Evolutionary conservation across 2,329 filamentous ascomycete species (phyloP).

Genomic region (Verticillium albo-atrum): DNA sequence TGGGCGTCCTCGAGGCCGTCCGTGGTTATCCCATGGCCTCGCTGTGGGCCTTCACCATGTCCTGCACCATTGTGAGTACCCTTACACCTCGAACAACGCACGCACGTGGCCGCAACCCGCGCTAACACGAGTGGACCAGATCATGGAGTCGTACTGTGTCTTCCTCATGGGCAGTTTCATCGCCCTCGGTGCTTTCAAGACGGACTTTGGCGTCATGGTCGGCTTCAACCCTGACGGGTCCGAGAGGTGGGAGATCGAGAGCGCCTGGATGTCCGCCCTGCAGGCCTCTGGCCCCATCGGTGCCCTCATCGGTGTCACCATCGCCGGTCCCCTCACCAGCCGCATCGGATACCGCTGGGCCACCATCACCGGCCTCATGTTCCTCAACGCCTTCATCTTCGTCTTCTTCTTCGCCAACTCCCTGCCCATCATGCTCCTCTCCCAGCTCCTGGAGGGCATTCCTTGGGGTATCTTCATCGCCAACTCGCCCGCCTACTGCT

Average conservation of each 20-base stretch:
- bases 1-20: conserved; percentile 28
- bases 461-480: conserved; percentile 65
- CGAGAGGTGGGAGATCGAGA: conserved; percentile 33
- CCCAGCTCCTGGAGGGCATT: conserved; percentile 56
- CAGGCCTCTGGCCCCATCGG: conserved; percentile 51
- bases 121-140: conserved; percentile 30
- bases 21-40: conserved; percentile 28
- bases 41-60: conserved; percentile 35
- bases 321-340: conserved; percentile 58
- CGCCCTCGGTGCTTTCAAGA: conserved; percentile 41
- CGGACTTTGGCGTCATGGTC: conserved; percentile 42
- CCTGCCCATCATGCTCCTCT: conserved; percentile 39
- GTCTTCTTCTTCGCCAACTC: conserved; percentile 40
- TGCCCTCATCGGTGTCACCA: conserved; percentile 54
- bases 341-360: conserved; percentile 56
- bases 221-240: conserved; percentile 30
- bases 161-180: conserved; percentile 59
- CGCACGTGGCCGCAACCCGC: too few relatives aligned
- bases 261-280: conserved; percentile 55
- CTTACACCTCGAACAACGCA: conserved; percentile 7
- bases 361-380: conserved; percentile 49
- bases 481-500: conserved; percentile 59
- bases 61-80: conserved; percentile 33
- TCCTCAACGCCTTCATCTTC: conserved; percentile 56
- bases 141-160: conserved; percentile 61